Evolutionary conservation across 345 rosid genomes (phyloP).

Genomic region (Salix exigua): DNA sequence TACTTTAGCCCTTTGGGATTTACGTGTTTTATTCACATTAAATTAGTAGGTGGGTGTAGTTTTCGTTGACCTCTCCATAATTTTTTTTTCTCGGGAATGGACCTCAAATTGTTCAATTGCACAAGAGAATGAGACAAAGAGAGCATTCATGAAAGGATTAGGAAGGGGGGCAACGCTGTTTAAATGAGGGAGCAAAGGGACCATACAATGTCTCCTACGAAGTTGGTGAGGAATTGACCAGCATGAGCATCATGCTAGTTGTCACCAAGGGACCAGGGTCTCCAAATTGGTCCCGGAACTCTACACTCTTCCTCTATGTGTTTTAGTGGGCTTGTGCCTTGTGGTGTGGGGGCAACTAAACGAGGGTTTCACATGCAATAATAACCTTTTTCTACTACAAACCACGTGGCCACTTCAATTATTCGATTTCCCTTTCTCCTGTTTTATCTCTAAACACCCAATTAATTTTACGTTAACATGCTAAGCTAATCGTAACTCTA

Average conservation of each 20-base stretch:
- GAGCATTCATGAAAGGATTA: slow-evolving; percentile 13
- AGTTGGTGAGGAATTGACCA: slow-evolving; percentile 38
- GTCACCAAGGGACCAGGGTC: slow-evolving; percentile 26
- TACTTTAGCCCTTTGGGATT: background rate
- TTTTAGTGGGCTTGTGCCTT: background rate
- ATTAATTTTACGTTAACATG: no score
- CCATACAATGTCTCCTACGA: slow-evolving; percentile 46
- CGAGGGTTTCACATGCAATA: slow-evolving; percentile 52
- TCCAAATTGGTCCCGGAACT: slow-evolving; percentile 25
- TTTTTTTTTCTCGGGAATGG: background rate
- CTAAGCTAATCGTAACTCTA: no score
- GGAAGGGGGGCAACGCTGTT: slow-evolving; percentile 33
- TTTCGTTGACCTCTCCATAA: slow-evolving; percentile 31
- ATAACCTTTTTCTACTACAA: slow-evolving; percentile 44
- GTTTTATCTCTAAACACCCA: background rate
- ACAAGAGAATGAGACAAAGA: slow-evolving; percentile 19
- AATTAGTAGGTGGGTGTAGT: slow-evolving; percentile 7
- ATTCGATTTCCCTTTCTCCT: background rate
- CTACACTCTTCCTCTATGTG: background rate
- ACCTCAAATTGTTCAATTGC: slow-evolving; percentile 6
- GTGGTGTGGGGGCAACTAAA: slow-evolving; percentile 37
- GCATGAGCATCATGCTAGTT: slow-evolving; percentile 55
- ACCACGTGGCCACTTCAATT: slow-evolving; percentile 49
- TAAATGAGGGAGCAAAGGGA: slow-evolving; percentile 32
- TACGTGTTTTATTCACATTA: slow-evolving; percentile 6